Conservation (phyloP, 1,139 yeast species). For the Blastobotrys ciferrii region DNA sequence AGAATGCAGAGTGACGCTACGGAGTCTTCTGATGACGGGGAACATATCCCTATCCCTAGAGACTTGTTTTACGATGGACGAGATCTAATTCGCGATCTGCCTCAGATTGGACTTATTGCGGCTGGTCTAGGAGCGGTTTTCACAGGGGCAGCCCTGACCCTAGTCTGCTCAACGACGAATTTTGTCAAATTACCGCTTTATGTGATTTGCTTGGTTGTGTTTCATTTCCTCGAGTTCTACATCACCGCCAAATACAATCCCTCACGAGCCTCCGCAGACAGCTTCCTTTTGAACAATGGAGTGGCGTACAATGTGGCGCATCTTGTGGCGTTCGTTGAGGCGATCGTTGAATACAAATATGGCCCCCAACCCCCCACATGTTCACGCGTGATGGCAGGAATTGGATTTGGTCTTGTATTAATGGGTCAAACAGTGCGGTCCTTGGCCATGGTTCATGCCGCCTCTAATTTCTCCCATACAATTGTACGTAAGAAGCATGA, state of each 20-base stretch:
- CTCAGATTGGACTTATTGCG: slow-evolving; percentile 42
- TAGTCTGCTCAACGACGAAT: slow-evolving; percentile 22
- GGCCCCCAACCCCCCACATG: slow-evolving; percentile 34
- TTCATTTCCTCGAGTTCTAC: slow-evolving; percentile 80
- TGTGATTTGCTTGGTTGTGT: slow-evolving; percentile 51
- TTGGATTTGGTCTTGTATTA: slow-evolving; percentile 50
- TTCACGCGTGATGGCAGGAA: slow-evolving; percentile 22
- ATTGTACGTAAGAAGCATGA: slow-evolving; percentile 53
- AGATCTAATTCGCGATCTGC: slow-evolving; percentile 11
- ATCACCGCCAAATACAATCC: slow-evolving; percentile 74
- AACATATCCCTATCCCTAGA: slow-evolving; percentile 9
- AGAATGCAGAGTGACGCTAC: neutral
- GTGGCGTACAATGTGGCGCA: slow-evolving; percentile 66
- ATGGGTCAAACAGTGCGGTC: slow-evolving; percentile 70
- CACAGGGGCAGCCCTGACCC: slow-evolving; percentile 17
- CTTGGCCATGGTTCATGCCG: slow-evolving; percentile 83
- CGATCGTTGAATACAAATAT: slow-evolving; percentile 32
- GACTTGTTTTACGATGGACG: slow-evolving; percentile 10
- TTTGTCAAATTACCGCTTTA: slow-evolving; percentile 46
- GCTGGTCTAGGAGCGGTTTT: slow-evolving; percentile 33
- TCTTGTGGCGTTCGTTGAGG: slow-evolving; percentile 49
- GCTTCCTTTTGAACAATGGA: slow-evolving; percentile 76
- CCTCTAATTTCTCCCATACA: slow-evolving; percentile 81
- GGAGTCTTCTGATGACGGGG: neutral
- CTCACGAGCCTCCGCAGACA: slow-evolving; percentile 62